Evolutionary conservation across 169 alveolate species (phyloP), one percentile per base, ranked within the genome.

Genomic region (Eimeria brunetti): DNA sequence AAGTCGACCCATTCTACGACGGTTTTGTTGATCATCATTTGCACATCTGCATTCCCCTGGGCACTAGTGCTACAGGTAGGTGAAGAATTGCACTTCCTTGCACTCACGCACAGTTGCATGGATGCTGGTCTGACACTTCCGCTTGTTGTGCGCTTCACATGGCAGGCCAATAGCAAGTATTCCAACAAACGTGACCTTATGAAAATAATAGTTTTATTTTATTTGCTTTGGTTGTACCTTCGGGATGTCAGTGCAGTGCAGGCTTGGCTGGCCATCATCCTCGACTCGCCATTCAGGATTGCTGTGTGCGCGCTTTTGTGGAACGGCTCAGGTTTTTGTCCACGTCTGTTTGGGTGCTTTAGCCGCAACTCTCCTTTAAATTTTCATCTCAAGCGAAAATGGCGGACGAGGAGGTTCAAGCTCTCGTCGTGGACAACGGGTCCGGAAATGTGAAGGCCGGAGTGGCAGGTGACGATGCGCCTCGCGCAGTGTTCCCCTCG

Each of bases 401-500:
- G 97, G 98, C 98, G 86, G 99, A 97, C 96, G 99, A 98, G 89
- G 99, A 98, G 95, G 96, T 97, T 80, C 98, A 98, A 91, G 99
- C 99, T 69, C 97, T 99, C 96, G 99, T 99, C 89, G 98, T 99
- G 95, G 99, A 99, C 97, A 99, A 99, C 96, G 99, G 99, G 75
- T 99, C 99, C 97, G 99, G 99, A 60, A 98, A 98, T 98, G 99
- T 99, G 97, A 99, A 99, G 98, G 99, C 99, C 64, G 99, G 99
- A 88, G 98, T 99, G 81, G 99, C 99, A 46, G 99, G 99, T 27
- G 99, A 99, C 85, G 99, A 99, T 94, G 99, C 99, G 76, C 99
- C 99, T 36, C 97, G 99, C 71, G 98, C 99, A 95, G 99, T 98
- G 83, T 99, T 99, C 98, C 99, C 99, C 18, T 98, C 99, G 94